phyloP scores from a whole-genome alignment of 2,329 filamentous ascomycete species.

The Hypocrella siamensis region DNA sequence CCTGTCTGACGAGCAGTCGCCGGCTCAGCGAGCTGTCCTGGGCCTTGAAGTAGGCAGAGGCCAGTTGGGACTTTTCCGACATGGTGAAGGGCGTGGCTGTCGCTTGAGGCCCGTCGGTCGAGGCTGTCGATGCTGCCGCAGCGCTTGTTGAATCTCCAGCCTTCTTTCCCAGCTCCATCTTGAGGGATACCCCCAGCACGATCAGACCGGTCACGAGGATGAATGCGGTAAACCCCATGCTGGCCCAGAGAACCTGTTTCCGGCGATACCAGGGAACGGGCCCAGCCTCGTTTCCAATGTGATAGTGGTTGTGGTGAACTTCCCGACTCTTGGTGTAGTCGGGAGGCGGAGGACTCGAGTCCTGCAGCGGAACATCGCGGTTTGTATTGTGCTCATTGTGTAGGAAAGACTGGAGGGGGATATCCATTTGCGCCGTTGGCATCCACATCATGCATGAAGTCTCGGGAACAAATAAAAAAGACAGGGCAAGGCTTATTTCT shows the following conservation, averaged over 20 bases:
- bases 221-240: slow-evolving; percentile 1
- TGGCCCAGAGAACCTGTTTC: slow-evolving; percentile 4
- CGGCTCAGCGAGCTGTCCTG: slow-evolving; percentile 1
- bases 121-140: not conserved
- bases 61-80: slow-evolving; percentile 7
- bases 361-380: slow-evolving; percentile 1
- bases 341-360: slow-evolving; percentile 1
- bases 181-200: slow-evolving; percentile 7
- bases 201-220: slow-evolving; percentile 3
- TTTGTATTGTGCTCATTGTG: not conserved
- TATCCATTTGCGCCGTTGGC: slow-evolving; percentile 1
- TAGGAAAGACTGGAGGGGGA: slow-evolving; percentile 1
- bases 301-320: slow-evolving; percentile 7
- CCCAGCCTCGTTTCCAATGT: slow-evolving; percentile 1
- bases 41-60: slow-evolving; percentile 4
- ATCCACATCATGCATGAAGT: not conserved
- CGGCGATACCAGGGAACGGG: slow-evolving; percentile 6
- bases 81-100: slow-evolving; percentile 4
- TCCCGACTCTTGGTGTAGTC: slow-evolving; percentile 1
- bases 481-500: too few relatives aligned
- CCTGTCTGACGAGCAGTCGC: slow-evolving; percentile 9
- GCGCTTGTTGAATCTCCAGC: not conserved
- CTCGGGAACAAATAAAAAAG: too few relatives aligned
- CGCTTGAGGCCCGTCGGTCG: not conserved
- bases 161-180: slow-evolving; percentile 3